phyloP scores from a whole-genome alignment of 108 stramenopile species.

The Parietichytrium sp. region DNA sequence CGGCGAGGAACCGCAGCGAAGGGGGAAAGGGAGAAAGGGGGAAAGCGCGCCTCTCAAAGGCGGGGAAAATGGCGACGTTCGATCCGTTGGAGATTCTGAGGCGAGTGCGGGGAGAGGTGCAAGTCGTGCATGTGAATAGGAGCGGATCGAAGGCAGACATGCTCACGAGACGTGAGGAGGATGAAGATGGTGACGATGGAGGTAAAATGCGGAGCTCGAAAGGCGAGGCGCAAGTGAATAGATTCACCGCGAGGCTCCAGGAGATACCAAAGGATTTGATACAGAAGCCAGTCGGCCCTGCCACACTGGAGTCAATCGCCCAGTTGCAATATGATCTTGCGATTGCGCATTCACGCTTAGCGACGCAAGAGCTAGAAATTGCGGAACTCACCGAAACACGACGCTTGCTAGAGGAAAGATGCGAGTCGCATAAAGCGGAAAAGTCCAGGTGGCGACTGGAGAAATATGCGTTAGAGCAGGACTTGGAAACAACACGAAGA shows the following conservation, averaged over 20 bases:
- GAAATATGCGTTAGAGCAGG: neutral
- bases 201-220: too few species aligned
- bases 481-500: too few species aligned
- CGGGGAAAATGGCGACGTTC: neutral
- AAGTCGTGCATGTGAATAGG: neutral
- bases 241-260: neutral
- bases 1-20: too few species aligned
- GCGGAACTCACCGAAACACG: neutral
- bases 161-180: neutral
- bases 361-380: neutral
- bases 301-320: constrained; percentile 11
- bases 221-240: too few species aligned
- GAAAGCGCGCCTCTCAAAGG: too few species aligned
- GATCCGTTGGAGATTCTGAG: neutral
- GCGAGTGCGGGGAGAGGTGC: constrained; percentile 1
- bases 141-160: neutral
- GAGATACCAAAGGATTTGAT: constrained; percentile 13
- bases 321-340: constrained; percentile 5
- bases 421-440: neutral
- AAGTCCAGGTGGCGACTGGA: neutral
- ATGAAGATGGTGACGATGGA: neutral
- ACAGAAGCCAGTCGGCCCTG: constrained; percentile 12
- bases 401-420: neutral
- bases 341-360: neutral
- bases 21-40: too few species aligned